Conservation (phyloP, 495 filamentous ascomycete species). For the Platismatia glauca region DNA sequence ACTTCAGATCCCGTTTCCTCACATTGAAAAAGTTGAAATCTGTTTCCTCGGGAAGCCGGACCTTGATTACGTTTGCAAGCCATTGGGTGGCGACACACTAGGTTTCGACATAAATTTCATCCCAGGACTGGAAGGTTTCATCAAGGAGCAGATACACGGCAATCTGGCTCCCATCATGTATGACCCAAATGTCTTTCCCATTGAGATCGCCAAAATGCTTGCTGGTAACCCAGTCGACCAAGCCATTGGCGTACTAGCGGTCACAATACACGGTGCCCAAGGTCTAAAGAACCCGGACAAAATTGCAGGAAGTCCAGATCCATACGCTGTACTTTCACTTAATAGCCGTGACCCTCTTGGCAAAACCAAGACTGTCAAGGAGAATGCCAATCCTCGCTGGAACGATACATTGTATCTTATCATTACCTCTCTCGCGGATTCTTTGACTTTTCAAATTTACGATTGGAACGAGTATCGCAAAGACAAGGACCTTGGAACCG, state of each 20-base stretch:
- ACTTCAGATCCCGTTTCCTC: conserved; percentile 89
- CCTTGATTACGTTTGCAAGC: conserved; percentile 96
- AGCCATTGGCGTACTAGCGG: conserved; percentile 85
- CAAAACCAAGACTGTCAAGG: conserved; percentile 78
- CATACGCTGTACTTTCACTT: conserved; percentile 79
- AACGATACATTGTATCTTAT: conserved; percentile 94
- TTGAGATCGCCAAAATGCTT: conserved; percentile 97
- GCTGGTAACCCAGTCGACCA: conserved; percentile 91
- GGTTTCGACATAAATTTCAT: conserved; percentile 99
- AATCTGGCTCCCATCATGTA: conserved; percentile 96
- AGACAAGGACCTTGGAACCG: conserved; percentile 86
- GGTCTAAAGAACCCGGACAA: conserved; percentile 93
- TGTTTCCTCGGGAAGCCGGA: conserved; percentile 69
- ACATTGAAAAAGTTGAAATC: conserved; percentile 86
- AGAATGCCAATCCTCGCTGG: conserved; percentile 83
- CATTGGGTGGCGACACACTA: conserved; percentile 86
- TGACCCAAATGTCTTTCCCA: conserved; percentile 91
- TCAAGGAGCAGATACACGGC: conserved; percentile 89
- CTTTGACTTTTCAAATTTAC: conserved; percentile 70
- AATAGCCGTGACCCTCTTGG: conserved; percentile 72
- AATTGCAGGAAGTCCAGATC: conserved; percentile 87
- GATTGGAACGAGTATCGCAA: conserved; percentile 96
- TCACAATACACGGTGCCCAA: conserved; percentile 83
- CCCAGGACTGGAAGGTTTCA: conserved; percentile 84
- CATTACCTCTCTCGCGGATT: conserved; percentile 78